A percentile compares a stretch with the other conserved stretches of the same genome.
These are phyloP conservation scores for Trametes hirsuta DNA, from an alignment of 1,284 basidiomycete species.

Conservation along the genomic window DNA sequence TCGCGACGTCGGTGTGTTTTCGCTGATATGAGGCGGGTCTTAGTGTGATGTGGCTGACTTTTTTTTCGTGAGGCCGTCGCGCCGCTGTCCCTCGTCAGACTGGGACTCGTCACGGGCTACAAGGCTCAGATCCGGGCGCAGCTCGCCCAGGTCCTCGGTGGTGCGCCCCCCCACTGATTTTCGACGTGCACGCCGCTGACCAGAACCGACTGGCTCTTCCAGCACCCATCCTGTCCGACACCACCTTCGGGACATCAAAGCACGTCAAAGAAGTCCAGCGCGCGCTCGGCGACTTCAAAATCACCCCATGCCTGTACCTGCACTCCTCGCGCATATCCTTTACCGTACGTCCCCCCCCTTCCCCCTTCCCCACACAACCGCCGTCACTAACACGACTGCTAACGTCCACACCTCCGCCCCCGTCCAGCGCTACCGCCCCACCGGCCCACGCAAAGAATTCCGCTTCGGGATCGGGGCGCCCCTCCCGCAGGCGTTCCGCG, in stretches of 20 bases:
- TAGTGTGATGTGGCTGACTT: no score
- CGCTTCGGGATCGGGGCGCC: slow-evolving; percentile 55
- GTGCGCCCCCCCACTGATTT: slow-evolving; percentile 34
- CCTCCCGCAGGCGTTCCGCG: slow-evolving; percentile 52
- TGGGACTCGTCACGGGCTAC: slow-evolving; percentile 61
- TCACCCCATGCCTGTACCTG: slow-evolving; percentile 58
- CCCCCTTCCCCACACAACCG: not conserved
- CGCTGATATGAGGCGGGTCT: no score
- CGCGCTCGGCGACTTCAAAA: slow-evolving; percentile 24
- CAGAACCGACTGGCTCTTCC: not conserved
- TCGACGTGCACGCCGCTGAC: not conserved
- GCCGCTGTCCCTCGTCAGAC: slow-evolving; percentile 59
- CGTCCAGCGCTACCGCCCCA: slow-evolving; percentile 49
- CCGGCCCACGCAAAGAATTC: slow-evolving; percentile 48
- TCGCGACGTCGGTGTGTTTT: slow-evolving; percentile 63
- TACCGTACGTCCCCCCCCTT: slow-evolving; percentile 43
- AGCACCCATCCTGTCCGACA: slow-evolving; percentile 72
- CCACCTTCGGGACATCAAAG: slow-evolving; percentile 38
- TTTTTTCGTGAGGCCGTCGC: slow-evolving; percentile 40
- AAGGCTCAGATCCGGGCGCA: slow-evolving; percentile 79
- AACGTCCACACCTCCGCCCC: not conserved
- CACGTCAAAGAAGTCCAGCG: not conserved
- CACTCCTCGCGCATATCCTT: slow-evolving; percentile 62
- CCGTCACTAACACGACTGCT: not conserved
- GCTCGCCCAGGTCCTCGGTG: slow-evolving; percentile 52